A percentile compares a stretch with the other conserved stretches of the same genome.
Conservation (phyloP, 495 filamentous ascomycete species). For the Penicillium bovifimosum region DNA sequence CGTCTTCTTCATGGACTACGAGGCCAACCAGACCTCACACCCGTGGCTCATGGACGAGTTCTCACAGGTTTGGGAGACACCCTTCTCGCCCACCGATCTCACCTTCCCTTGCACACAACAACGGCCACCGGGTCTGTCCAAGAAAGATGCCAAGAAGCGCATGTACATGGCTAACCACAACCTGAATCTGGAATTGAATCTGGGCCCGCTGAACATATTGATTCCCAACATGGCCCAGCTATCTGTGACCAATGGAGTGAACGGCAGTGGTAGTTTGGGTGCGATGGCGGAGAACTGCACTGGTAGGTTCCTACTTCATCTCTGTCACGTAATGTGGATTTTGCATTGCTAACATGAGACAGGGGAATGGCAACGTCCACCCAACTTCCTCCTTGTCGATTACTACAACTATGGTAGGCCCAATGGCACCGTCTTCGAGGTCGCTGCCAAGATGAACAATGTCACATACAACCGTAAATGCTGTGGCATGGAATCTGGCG, state of each 20-base stretch:
- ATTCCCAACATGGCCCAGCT: constrained; percentile 67
- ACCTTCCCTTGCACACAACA: constrained; percentile 56
- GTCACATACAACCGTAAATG: constrained; percentile 73
- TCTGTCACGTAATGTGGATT: neutral
- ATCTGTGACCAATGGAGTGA: constrained; percentile 62
- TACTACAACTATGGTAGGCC: constrained; percentile 71
- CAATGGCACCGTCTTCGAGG: constrained; percentile 84
- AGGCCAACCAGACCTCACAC: constrained; percentile 69
- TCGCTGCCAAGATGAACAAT: constrained; percentile 79
- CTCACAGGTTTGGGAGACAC: constrained; percentile 62
- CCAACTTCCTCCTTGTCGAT: constrained; percentile 86
- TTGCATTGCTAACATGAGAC: constrained; percentile 11
- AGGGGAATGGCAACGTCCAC: constrained; percentile 61
- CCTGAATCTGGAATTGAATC: constrained; percentile 65
- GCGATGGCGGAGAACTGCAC: constrained; percentile 62
- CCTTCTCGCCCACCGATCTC: constrained; percentile 55
- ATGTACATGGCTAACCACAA: constrained; percentile 95
- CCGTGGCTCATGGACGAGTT: constrained; percentile 66
- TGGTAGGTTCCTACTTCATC: constrained; percentile 27
- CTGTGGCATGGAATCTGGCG: constrained; percentile 53
- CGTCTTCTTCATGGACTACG: constrained; percentile 73
- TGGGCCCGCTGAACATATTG: constrained; percentile 56
- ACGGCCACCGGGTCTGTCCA: constrained; percentile 53
- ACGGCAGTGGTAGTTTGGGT: constrained; percentile 65
- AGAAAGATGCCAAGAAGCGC: constrained; percentile 47